Conservation (phyloP, 2,329 filamentous ascomycete genomes). For the Septoria linicola region DNA sequence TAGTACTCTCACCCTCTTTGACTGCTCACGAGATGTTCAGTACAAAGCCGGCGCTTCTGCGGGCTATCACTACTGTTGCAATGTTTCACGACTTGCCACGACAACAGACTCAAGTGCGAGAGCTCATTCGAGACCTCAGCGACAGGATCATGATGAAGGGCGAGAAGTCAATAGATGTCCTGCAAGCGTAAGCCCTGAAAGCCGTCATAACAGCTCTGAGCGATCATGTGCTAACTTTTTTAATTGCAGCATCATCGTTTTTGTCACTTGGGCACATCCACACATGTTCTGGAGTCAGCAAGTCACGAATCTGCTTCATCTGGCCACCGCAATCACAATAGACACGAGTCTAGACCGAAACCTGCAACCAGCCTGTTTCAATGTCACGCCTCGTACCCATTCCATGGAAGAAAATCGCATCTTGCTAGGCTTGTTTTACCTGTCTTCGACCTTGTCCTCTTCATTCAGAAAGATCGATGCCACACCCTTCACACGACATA, state of each 20-base stretch:
- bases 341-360: slow-evolving; percentile 34
- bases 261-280: slow-evolving; percentile 24
- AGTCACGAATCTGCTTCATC: slow-evolving; percentile 32
- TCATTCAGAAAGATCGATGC: slow-evolving; percentile 35
- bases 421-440: slow-evolving; percentile 32
- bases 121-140: slow-evolving; percentile 33
- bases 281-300: slow-evolving; percentile 36
- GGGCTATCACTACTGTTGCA: slow-evolving; percentile 33
- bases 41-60: slow-evolving; percentile 33
- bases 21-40: slow-evolving; percentile 28
- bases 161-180: slow-evolving; percentile 34
- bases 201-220: neutral
- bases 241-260: slow-evolving; percentile 20
- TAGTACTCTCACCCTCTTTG: slow-evolving; percentile 25
- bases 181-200: slow-evolving; percentile 25
- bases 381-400: slow-evolving; percentile 9
- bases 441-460: slow-evolving; percentile 33
- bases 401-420: slow-evolving; percentile 31
- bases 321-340: slow-evolving; percentile 32
- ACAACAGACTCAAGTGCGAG: slow-evolving; percentile 31
- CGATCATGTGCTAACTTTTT: slow-evolving; percentile 18
- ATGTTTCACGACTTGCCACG: slow-evolving; percentile 32
- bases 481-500: slow-evolving; percentile 30
- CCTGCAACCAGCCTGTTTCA: slow-evolving; percentile 23
- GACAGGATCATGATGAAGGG: slow-evolving; percentile 34